A percentile compares a stretch with the other conserved stretches of the same genome.
These are phyloP conservation scores for Quercus aquifolioides DNA, from an alignment of 306 rosid genomes.

Conservation along the genomic window DNA sequence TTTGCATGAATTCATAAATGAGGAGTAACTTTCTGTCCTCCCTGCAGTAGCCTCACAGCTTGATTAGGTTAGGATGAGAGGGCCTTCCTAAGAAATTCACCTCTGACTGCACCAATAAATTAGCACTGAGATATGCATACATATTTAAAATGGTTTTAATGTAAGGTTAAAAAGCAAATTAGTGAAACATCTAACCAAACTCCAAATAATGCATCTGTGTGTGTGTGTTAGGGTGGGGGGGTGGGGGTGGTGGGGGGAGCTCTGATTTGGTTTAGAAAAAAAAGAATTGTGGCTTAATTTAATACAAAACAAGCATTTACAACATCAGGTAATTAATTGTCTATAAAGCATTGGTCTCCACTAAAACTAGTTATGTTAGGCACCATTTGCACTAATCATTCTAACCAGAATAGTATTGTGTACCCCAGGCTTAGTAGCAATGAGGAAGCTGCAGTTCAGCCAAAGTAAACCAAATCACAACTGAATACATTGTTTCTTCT, in stretches of 20 bases:
- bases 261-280: not conserved
- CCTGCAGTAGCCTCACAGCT: conserved; percentile 77
- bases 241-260: not conserved
- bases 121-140: not conserved
- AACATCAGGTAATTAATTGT: not conserved
- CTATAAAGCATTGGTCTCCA: too few species aligned
- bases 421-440: too few species aligned
- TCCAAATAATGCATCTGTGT: not conserved
- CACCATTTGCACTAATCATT: too few species aligned
- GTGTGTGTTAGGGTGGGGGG: not conserved
- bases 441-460: too few species aligned
- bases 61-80: conserved; percentile 90
- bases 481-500: not conserved
- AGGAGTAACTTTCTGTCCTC: conserved; percentile 77
- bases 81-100: conserved; percentile 80
- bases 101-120: conserved; percentile 68
- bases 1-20: conserved; percentile 89
- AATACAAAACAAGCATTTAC: not conserved
- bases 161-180: not conserved
- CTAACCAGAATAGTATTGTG: too few species aligned
- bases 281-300: not conserved
- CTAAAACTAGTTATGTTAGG: too few species aligned
- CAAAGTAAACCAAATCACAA: not conserved
- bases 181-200: not conserved
- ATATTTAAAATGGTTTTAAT: not conserved